Conservation (phyloP, 1,284 basidiomycete genomes). For the Marasmius oreades region DNA sequence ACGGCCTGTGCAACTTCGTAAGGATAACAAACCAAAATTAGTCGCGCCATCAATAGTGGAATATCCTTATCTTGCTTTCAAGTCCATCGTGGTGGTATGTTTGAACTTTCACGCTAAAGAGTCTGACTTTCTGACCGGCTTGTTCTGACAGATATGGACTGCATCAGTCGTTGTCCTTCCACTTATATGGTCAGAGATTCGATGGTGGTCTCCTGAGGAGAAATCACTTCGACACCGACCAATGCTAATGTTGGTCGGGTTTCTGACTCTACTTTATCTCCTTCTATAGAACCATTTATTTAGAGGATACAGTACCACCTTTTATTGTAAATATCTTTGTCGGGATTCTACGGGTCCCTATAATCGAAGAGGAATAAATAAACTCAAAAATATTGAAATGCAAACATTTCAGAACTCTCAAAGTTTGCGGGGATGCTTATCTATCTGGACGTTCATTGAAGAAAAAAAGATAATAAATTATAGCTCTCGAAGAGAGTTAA, state of each 20-base stretch:
- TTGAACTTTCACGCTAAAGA: not conserved
- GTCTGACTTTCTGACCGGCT: slow-evolving; percentile 7
- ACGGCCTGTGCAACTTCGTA: slow-evolving; percentile 26
- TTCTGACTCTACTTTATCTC: not conserved
- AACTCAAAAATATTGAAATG: not conserved
- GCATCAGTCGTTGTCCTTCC: slow-evolving; percentile 86
- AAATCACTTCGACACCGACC: slow-evolving; percentile 2
- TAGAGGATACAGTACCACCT: no score
- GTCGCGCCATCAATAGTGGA: slow-evolving; percentile 32
- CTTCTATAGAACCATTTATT: not conserved
- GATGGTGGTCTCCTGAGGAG: slow-evolving; percentile 38
- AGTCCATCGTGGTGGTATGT: slow-evolving; percentile 54
- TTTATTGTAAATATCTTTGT: no score
- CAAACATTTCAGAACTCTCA: not conserved
- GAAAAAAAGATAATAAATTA: not conserved
- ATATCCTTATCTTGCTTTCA: slow-evolving; percentile 41
- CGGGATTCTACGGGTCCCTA: no score
- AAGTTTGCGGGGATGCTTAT: not conserved
- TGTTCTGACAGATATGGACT: slow-evolving; percentile 70
- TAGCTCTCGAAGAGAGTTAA: slow-evolving; percentile 3
- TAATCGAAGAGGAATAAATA: no score
- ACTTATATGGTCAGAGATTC: slow-evolving; percentile 82
- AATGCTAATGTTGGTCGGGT: not conserved
- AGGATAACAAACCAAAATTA: slow-evolving; percentile 16
- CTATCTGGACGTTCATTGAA: not conserved